phyloP scores from a whole-genome alignment of 2,329 filamentous ascomycete species.

The Stachybotrys chartarum region DNA sequence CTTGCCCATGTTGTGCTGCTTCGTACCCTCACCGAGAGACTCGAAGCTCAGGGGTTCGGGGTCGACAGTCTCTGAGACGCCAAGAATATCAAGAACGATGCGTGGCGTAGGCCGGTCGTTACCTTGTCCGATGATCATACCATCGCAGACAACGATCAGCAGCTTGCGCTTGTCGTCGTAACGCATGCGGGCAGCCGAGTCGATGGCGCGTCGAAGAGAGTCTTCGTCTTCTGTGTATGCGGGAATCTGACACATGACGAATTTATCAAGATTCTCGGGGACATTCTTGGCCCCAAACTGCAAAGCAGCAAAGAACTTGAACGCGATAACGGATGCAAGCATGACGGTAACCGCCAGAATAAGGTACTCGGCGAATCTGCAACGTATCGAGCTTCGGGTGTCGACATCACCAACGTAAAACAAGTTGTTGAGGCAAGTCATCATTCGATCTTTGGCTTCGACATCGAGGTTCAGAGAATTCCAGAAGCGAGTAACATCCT shows the following conservation, averaged over 20 bases:
- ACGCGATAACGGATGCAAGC: conserved; percentile 73
- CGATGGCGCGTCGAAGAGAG: conserved; percentile 90
- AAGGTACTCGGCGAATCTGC: conserved; percentile 84
- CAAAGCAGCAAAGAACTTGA: conserved; percentile 95
- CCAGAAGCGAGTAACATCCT: conserved; percentile 81
- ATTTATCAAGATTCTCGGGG: conserved; percentile 96
- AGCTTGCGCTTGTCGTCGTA: conserved; percentile 99
- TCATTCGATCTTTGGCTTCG: conserved; percentile 58
- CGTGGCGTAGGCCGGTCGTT: conserved; percentile 93
- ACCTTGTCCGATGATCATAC: conserved; percentile 98
- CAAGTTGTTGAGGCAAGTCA: conserved; percentile 81
- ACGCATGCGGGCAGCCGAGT: conserved; percentile 88
- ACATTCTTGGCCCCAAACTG: conserved; percentile 89
- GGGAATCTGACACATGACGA: conserved; percentile 94
- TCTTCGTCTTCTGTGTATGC: conserved; percentile 99
- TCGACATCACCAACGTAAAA: conserved; percentile 93
- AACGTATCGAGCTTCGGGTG: conserved; percentile 78
- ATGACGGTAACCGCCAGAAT: conserved; percentile 78
- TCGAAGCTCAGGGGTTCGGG: conserved; percentile 96
- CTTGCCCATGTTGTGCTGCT: conserved; percentile 99
- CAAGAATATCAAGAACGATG: conserved; percentile 94
- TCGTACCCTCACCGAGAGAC: conserved; percentile 87
- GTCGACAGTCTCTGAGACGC: conserved; percentile 87
- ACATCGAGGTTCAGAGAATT: conserved; percentile 55
- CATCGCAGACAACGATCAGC: conserved; percentile 85